These are phyloP conservation scores for Capsella bursapastoris DNA, from an alignment of 345 rosid species.

Conservation along the genomic window DNA sequence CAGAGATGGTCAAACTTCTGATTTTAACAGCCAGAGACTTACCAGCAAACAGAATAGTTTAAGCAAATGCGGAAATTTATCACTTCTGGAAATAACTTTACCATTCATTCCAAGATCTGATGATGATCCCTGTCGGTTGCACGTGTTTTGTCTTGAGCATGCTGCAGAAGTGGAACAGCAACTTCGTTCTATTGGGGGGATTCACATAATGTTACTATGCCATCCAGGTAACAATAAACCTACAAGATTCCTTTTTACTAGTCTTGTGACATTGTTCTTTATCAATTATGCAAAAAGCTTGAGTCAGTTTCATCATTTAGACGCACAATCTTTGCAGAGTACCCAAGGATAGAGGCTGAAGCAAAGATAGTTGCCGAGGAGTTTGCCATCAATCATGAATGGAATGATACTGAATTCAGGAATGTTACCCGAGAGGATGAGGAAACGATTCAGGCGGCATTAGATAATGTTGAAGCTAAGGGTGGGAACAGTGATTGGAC, in stretches of 20 bases:
- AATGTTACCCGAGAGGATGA: constrained; percentile 73
- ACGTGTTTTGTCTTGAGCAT: constrained; percentile 97
- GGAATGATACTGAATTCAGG: constrained; percentile 68
- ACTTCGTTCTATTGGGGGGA: constrained; percentile 82
- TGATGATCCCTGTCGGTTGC: constrained; percentile 82
- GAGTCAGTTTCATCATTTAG: constrained; percentile 11
- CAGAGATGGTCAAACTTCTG: constrained; percentile 45
- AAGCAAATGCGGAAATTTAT: constrained; percentile 44
- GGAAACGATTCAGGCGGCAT: constrained; percentile 63
- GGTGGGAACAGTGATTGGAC: constrained; percentile 94
- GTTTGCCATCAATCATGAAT: constrained; percentile 58
- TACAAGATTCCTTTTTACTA: constrained; percentile 9
- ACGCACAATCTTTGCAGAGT: constrained; percentile 59
- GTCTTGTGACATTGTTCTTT: background rate
- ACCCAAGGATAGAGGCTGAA: constrained; percentile 83
- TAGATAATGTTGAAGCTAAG: constrained; percentile 79
- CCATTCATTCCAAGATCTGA: constrained; percentile 56
- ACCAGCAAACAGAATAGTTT: constrained; percentile 47
- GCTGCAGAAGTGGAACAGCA: constrained; percentile 90
- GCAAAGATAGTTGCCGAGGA: constrained; percentile 80
- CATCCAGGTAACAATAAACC: constrained; percentile 69
- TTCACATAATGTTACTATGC: constrained; percentile 74
- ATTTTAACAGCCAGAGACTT: constrained; percentile 46
- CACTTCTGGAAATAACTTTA: constrained; percentile 41
- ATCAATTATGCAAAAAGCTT: constrained; percentile 14